These are phyloP conservation scores for Pholiota microspora DNA, from an alignment of 768 basidiomycete genomes.

Conservation along the genomic window DNA sequence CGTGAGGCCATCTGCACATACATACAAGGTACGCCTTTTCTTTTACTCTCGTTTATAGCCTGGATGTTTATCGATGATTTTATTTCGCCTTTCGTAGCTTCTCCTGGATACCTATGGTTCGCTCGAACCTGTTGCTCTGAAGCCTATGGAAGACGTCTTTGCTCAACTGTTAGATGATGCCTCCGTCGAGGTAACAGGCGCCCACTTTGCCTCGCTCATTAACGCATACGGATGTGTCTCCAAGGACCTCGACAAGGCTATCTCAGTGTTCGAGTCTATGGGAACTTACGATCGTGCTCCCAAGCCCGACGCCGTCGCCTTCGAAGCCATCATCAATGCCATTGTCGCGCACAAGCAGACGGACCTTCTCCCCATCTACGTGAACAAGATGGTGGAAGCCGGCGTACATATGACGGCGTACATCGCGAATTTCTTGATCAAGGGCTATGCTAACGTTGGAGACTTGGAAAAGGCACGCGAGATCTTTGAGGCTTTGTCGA, in stretches of 20 bases:
- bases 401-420: conserved; percentile 93
- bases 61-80: conserved; percentile 7
- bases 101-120: conserved; percentile 87
- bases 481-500: conserved; percentile 78
- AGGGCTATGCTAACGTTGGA: conserved; percentile 64
- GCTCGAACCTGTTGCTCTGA: conserved; percentile 78
- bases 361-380: conserved; percentile 72
- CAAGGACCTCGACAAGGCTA: conserved; percentile 75
- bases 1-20: conserved; percentile 82
- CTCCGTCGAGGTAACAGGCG: conserved; percentile 40
- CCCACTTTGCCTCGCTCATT: conserved; percentile 78
- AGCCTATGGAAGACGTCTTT: conserved; percentile 72
- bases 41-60: background rate
- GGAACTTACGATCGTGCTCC: conserved; percentile 40
- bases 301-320: conserved; percentile 79
- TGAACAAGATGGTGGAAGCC: conserved; percentile 54
- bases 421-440: conserved; percentile 85
- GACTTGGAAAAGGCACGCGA: conserved; percentile 68
- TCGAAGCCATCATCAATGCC: conserved; percentile 88
- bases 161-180: conserved; percentile 47
- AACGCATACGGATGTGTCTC: conserved; percentile 82
- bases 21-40: conserved; percentile 73
- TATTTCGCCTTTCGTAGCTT: conserved; percentile 42
- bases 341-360: conserved; percentile 74
- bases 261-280: conserved; percentile 77